A percentile compares a stretch with the other conserved stretches of the same genome.
These are phyloP conservation scores for Cryptococcus floricola DNA, from an alignment of 1,284 basidiomycete species.

Conservation along the genomic window DNA sequence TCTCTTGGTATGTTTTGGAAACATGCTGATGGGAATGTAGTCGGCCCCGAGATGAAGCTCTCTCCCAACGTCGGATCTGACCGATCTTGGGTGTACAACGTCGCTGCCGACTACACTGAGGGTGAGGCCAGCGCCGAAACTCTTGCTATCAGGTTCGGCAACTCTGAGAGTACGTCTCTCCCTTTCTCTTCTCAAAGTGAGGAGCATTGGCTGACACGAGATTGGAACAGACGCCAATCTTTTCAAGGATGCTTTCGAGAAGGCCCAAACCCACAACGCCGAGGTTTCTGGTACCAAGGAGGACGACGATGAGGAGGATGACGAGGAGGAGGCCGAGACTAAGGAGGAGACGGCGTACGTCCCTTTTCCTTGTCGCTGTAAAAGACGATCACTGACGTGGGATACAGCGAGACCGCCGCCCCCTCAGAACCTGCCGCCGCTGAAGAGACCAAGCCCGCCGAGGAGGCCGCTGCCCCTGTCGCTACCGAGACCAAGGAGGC, in stretches of 20 bases:
- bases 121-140: slow-evolving; percentile 85
- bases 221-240: slow-evolving; percentile 67
- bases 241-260: slow-evolving; percentile 85
- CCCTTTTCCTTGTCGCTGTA: not conserved
- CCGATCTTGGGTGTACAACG: slow-evolving; percentile 99
- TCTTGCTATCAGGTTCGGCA: slow-evolving; percentile 96
- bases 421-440: not conserved
- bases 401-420: not conserved
- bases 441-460: slow-evolving; percentile 1
- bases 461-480: not conserved
- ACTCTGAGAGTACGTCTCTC: slow-evolving; percentile 77
- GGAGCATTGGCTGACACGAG: slow-evolving; percentile 10
- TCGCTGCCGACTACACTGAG: slow-evolving; percentile 90
- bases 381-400: not conserved
- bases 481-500: not conserved
- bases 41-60: slow-evolving; percentile 85
- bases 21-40: slow-evolving; percentile 51
- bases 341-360: not conserved
- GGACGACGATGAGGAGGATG: slow-evolving; percentile 5
- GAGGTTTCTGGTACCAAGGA: slow-evolving; percentile 27
- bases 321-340: slow-evolving; percentile 5
- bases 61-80: slow-evolving; percentile 98
- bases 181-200: not conserved
- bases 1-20: not conserved
- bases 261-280: slow-evolving; percentile 70